Base-by-base conservation (phyloP, 2,329 filamentous ascomycete genomes). In the Sordariomycetes sp. region DNA sequence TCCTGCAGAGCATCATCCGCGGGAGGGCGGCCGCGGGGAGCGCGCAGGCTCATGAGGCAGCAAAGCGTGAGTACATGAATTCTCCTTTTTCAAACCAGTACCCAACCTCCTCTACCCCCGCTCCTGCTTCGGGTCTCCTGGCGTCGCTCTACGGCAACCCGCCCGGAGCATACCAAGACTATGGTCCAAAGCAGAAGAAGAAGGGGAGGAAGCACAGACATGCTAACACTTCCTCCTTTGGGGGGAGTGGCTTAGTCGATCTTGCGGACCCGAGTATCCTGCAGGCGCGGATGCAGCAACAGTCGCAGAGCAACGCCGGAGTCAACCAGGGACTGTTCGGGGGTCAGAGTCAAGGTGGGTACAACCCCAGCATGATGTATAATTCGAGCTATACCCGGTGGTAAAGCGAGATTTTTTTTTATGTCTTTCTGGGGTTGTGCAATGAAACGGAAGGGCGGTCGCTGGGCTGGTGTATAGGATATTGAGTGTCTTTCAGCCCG, bases 191-290 rank as follows among this genome's bases (percentile, higher is more conserved):
- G 86, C 90, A 95, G 84, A 96, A 95, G 87, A 96, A 96, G 85
- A 96, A 96, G 90, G 90, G 90, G 80, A 96, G 96, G 85, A 96
- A 96, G 90, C 92, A 96, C 82, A 95, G 91, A 86, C 91, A 96
- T 86, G 92, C 90, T 94, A 96, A 96, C 90, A 96, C 92, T 92
- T 96, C 91, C 89, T 97, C 92, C 85, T 95, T 90, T 85, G 88
- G 88, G 80, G 91, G 90, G 84, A 89, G 90, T 89, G 91, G 89
- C 80, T 85, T 96, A 92, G 91, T 95, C 80, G 91, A 97, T 95
- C 90, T 96, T 91, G 90, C 89, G 81, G 91, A 97, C 90, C 92
- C 92, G 82, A 96, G 90, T 82, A 96, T 96, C 82, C 85, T 97
- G 81, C 91, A 96, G 80, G 90, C 90, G 74, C 89, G 91, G 82